Conservation (phyloP, 768 basidiomycete species). For the Tylopilus sp. region DNA sequence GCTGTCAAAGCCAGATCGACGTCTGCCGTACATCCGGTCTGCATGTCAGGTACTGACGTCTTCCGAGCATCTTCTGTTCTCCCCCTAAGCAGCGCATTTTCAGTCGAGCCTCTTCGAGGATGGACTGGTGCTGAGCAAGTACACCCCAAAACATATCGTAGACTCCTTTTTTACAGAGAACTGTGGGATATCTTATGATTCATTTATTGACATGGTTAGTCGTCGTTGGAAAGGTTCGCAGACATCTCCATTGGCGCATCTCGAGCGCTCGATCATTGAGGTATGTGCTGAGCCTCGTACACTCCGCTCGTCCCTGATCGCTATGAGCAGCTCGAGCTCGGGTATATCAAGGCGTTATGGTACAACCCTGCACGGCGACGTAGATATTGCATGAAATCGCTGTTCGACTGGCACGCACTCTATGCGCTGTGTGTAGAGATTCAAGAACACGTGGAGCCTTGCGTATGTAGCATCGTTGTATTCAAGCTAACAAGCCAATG, state of each 20-base stretch:
- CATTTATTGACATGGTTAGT: conserved; percentile 38
- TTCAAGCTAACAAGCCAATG: neutral
- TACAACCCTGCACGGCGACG: conserved; percentile 66
- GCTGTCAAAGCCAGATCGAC: conserved; percentile 38
- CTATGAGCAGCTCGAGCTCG: conserved; percentile 48
- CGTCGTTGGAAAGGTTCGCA: conserved; percentile 38
- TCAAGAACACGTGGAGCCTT: conserved; percentile 14
- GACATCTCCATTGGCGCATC: conserved; percentile 38
- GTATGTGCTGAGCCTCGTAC: conserved; percentile 17
- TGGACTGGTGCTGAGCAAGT: conserved; percentile 50
- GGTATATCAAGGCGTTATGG: conserved; percentile 60
- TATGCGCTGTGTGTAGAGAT: conserved; percentile 45
- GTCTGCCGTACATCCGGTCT: conserved; percentile 60
- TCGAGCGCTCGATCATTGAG: conserved; percentile 39
- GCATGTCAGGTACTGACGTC: conserved; percentile 49
- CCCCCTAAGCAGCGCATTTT: conserved; percentile 4
- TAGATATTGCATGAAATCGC: conserved; percentile 58
- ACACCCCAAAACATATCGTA: conserved; percentile 51
- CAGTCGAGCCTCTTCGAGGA: conserved; percentile 58
- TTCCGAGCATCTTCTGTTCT: neutral
- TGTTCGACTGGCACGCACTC: conserved; percentile 63
- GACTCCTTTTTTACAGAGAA: conserved; percentile 66
- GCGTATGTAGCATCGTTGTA: conserved; percentile 2
- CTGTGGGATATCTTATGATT: conserved; percentile 51
- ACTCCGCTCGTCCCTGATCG: neutral